Evolutionary conservation across 225 moss, liverwort and hornwort species (phyloP).

Genomic region (Marchantia polymorpha): DNA sequence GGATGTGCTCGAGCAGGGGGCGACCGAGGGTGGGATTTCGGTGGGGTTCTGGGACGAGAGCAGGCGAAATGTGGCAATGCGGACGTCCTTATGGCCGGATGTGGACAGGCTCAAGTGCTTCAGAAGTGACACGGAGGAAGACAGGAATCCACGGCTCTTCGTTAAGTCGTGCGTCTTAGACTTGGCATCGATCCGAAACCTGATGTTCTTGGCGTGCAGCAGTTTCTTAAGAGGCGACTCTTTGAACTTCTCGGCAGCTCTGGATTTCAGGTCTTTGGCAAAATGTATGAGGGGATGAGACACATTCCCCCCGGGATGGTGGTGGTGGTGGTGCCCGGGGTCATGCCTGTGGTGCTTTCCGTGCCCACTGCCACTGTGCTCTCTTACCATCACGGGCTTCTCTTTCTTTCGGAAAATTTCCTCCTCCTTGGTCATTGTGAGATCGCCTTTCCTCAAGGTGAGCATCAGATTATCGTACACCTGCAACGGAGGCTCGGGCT

Average conservation of each 20-base stretch:
- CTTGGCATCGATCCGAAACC: constrained; percentile 15
- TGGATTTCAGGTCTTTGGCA: constrained; percentile 17
- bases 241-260: constrained; percentile 22
- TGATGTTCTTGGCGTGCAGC: constrained; percentile 6
- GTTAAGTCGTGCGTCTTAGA: constrained; percentile 1
- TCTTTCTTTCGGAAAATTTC: constrained; percentile 18
- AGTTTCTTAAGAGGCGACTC: constrained; percentile 16
- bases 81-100: not conserved
- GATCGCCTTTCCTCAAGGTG: constrained; percentile 21
- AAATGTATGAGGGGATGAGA: constrained; percentile 19
- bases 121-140: constrained; percentile 12
- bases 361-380: constrained; percentile 19
- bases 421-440: constrained; percentile 24
- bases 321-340: not conserved
- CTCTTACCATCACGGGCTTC: constrained; percentile 12
- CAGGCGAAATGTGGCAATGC: constrained; percentile 23
- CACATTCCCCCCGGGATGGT: constrained; percentile 1
- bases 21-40: constrained; percentile 20
- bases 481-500: constrained; percentile 7
- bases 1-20: constrained; percentile 15
- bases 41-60: constrained; percentile 1
- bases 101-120: constrained; percentile 6
- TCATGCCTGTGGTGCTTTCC: constrained; percentile 15
- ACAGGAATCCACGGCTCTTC: constrained; percentile 11
- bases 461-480: constrained; percentile 24